Base-by-base conservation (phyloP, 495 filamentous ascomycete genomes). In the Penicillium bovifimosum region DNA sequence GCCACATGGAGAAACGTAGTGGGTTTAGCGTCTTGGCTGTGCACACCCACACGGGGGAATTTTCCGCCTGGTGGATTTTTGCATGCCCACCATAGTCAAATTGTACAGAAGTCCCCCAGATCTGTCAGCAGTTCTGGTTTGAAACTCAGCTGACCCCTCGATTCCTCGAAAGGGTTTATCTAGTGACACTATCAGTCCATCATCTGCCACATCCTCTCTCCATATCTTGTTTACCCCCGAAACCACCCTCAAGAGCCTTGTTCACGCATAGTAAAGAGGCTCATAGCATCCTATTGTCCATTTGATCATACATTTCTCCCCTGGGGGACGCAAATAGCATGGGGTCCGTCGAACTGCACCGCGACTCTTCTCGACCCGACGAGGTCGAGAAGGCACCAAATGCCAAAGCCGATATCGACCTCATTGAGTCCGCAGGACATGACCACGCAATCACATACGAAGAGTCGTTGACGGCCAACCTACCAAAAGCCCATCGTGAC, bases 401-500 rank as follows among this genome's bases (percentile, higher is more conserved):
- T 27, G 45, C 52, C 29, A 71, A 73, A 47, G 36, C 54, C 36
- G 68, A 60, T 33, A 64, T 68, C 42, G 62, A 68, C 29, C 52
- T 73, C 29, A 52, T 71, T 20, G 68, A 71, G 52, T 68, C 65
- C 29, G 63, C 64, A 20, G 65, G 64, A 16, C 51, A 60, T 6
- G 64, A 59, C 11, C 56, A 54, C 10, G 59, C 59, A 28, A 55
- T 56, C 24, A 68, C 57, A 16, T 65, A 67, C 29, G 62, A 52
- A 18, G 67, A 70, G 34, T 64, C 66, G 5, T 51, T 68, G 47
- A 56, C 65, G 18, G 62, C 65, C 39, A 58, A 61, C 27, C 54
- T 73, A 0, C 63, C 68, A 16, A 66, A 65, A 31, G 59, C 59
- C 49, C 77, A 80, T 55, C 70, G 71, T 18, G 75, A 79, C 28